Evolutionary conservation across 106 monocot genomes (phyloP).

Genomic region (Acanthochlamys bracteata): DNA sequence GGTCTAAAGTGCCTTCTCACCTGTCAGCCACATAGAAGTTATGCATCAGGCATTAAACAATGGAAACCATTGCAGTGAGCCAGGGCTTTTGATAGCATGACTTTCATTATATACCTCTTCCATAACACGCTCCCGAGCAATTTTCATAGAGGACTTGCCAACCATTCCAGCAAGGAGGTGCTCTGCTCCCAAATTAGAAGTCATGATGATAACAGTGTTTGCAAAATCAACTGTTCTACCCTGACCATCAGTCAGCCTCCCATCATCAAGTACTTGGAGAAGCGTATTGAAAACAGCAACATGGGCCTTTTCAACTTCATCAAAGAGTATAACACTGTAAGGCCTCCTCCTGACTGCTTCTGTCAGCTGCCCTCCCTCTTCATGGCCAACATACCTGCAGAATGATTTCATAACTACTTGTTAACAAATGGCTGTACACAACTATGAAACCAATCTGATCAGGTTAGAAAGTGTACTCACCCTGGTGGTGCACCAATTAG

Average conservation of each 20-base stretch:
- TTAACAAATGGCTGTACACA: background rate
- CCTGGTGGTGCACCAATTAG: conserved; percentile 94
- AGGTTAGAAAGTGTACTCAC: conserved; percentile 15
- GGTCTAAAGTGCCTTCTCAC: conserved; percentile 59
- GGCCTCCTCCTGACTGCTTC: conserved; percentile 61
- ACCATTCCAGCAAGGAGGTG: conserved; percentile 49
- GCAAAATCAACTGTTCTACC: conserved; percentile 69
- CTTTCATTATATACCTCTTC: conserved; percentile 29
- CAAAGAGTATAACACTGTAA: conserved; percentile 60
- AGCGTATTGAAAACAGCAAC: conserved; percentile 54
- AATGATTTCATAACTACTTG: too few species aligned
- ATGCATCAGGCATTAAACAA: background rate
- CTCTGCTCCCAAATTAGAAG: conserved; percentile 77
- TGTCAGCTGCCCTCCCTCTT: conserved; percentile 69
- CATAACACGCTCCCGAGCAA: conserved; percentile 40
- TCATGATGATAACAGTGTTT: conserved; percentile 65
- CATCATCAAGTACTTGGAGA: conserved; percentile 70
- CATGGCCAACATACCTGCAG: conserved; percentile 61
- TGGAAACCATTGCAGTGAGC: background rate
- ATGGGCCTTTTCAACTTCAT: conserved; percentile 82
- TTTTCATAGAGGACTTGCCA: conserved; percentile 43
- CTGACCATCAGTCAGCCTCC: conserved; percentile 62
- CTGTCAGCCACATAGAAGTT: conserved; percentile 14
- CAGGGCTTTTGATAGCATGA: too few species aligned
- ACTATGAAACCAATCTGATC: too few species aligned